Base-by-base conservation (phyloP, 1,284 basidiomycete species). In the Moniliella sp. region DNA sequence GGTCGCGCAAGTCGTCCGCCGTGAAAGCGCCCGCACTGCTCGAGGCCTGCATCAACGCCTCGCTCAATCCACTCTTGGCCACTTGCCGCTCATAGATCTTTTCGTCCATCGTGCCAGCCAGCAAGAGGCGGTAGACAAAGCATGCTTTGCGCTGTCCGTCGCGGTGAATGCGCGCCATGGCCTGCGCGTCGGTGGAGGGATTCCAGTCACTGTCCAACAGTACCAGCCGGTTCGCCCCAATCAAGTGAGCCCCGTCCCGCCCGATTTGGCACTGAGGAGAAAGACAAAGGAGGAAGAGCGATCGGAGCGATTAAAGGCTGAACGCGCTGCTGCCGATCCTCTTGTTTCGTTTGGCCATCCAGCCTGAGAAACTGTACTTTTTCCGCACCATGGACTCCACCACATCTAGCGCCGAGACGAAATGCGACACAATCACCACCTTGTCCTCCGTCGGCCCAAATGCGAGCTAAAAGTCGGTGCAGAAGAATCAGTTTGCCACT, bases 191-290 rank as follows among this genome's bases (percentile, higher is more conserved):
- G 47, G 64, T 65, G 1, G 65, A 63, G 27, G 82, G 82, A 61
- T 88, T 88, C 82, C 91, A 99, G 56, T 97, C 88, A 30, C 78
- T 83, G 61, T 99, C 88, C 39, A 71, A 32, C 15, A 50, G 30
- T 42, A 97, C 79, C 12, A 97, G 67, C 10, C 88, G 73, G 59
- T 97, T 97, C 2, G 88, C 88, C 4, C 88, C 88, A 51, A 94
- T 93, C 42, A 97, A 57, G 97, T 97, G 68, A 97, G 88, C 54
- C 91, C 86, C 48, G 86, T 93, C 48, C 88, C 88, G 39, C 88
- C 88, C 23, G 91, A 86, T 63, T 94, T 94, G 45, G 81, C 84
- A 60, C 81, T 86, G 11, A 99, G 69, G 32, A 99, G 65, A 65
- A 99, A 97, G 28, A 97, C 71, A 53, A 93, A 67, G 38, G 54